A percentile compares a stretch with the other conserved stretches of the same genome.
phyloP scores from a whole-genome alignment of 495 filamentous ascomycete species.

The Xylaria palmicola region DNA sequence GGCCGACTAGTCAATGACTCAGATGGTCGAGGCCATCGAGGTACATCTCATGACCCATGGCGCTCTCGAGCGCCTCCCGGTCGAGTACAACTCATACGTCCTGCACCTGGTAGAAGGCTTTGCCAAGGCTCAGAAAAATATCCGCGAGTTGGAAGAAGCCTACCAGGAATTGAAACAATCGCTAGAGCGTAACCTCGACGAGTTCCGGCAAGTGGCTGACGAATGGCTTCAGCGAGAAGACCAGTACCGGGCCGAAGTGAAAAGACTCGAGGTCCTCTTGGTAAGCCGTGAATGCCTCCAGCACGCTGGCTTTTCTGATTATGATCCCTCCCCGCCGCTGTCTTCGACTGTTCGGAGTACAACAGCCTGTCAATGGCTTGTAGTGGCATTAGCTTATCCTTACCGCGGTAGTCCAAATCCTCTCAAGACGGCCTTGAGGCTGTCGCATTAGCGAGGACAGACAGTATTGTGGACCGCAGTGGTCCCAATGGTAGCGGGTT shows the following conservation, averaged over 20 bases:
- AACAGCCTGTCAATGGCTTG: not conserved
- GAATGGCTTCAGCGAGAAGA: constrained; percentile 42
- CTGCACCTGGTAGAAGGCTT: constrained; percentile 43
- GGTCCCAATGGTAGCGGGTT: constrained; percentile 29
- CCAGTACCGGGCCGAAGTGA: constrained; percentile 48
- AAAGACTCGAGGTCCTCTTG: constrained; percentile 48
- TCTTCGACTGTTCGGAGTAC: no score
- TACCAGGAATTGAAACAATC: constrained; percentile 29
- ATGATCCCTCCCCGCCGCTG: no score
- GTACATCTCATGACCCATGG: constrained; percentile 35
- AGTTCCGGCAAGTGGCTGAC: constrained; percentile 38
- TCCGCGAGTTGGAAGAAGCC: constrained; percentile 19
- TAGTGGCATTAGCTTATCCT: not conserved
- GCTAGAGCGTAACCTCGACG: constrained; percentile 38
- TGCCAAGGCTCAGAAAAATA: constrained; percentile 19
- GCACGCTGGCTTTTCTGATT: not conserved
- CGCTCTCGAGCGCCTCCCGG: constrained; percentile 31
- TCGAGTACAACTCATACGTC: constrained; percentile 42
- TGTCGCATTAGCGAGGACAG: constrained; percentile 44
- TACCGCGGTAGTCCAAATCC: constrained; percentile 27
- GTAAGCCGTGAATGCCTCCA: not conserved
- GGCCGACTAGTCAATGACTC: constrained; percentile 27
- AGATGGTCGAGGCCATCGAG: constrained; percentile 44
- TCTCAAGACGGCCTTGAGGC: constrained; percentile 48
- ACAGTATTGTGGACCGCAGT: constrained; percentile 40